These are phyloP conservation scores for Osmanthus fragrans DNA, from an alignment of 257 asterid species.

Conservation along the genomic window DNA sequence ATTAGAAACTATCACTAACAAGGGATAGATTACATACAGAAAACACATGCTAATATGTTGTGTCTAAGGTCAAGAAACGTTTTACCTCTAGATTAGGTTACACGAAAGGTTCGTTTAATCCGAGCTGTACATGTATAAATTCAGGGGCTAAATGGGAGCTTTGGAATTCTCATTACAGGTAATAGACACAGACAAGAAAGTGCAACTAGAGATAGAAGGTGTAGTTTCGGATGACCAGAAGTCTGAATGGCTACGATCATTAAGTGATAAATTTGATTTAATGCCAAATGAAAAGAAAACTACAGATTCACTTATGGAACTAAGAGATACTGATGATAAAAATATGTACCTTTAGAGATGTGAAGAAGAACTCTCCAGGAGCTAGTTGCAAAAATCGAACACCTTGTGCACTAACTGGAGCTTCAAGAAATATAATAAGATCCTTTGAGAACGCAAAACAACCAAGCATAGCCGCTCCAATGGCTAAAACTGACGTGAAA, in stretches of 20 bases:
- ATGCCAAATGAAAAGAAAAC: neutral
- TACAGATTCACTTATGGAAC: neutral
- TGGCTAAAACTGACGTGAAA: conserved; percentile 79
- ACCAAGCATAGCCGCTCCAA: conserved; percentile 85
- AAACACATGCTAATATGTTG: neutral
- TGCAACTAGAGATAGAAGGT: neutral
- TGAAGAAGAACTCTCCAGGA: conserved; percentile 97
- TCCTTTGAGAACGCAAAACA: conserved; percentile 91
- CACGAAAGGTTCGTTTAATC: neutral
- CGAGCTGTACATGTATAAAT: neutral
- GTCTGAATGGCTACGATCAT: neutral
- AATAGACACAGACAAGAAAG: neutral
- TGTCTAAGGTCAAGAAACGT: neutral
- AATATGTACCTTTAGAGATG: conserved; percentile 70
- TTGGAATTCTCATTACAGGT: neutral
- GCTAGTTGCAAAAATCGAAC: conserved; percentile 94
- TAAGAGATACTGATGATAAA: neutral
- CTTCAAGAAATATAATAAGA: conserved; percentile 88
- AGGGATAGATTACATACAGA: neutral
- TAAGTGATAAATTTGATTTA: neutral
- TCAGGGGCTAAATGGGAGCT: neutral
- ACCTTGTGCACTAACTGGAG: conserved; percentile 80
- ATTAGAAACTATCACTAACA: neutral
- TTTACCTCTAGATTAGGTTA: neutral
- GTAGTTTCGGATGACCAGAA: neutral